phyloP scores from a whole-genome alignment of 179 eudicot species.

The Vitellaria paradoxa region DNA sequence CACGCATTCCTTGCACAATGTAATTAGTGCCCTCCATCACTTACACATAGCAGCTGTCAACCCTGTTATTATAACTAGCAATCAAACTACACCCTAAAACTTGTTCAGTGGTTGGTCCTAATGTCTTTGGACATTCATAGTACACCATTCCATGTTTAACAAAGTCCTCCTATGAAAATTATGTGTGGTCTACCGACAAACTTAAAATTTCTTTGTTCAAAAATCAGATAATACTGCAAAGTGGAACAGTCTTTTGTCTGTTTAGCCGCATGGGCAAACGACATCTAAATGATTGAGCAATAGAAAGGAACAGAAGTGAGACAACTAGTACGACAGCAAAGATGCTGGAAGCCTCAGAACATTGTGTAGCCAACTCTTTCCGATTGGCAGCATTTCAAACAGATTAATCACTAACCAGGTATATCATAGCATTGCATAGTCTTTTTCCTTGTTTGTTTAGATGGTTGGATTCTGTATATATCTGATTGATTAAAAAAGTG shows the following conservation, averaged over 20 bases:
- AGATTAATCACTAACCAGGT: too few relatives aligned
- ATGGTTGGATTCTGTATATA: too few relatives aligned
- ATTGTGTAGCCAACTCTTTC: too few relatives aligned
- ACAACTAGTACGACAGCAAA: too few relatives aligned
- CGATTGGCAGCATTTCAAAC: too few relatives aligned
- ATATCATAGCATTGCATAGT: too few relatives aligned
- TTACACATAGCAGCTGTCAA: slow-evolving; percentile 49
- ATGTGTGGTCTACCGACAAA: neutral
- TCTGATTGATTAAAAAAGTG: too few relatives aligned
- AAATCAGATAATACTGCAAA: neutral
- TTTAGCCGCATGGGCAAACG: too few relatives aligned
- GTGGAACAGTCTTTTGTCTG: neutral
- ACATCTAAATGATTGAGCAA: too few relatives aligned
- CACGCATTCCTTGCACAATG: slow-evolving; percentile 79
- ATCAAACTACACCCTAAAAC: slow-evolving; percentile 38
- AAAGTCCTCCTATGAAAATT: too few relatives aligned
- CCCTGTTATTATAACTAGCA: slow-evolving; percentile 45
- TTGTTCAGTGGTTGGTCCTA: slow-evolving; percentile 22
- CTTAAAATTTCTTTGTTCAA: neutral
- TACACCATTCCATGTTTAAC: neutral
- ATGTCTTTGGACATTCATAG: slow-evolving; percentile 3
- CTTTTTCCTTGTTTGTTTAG: neutral
- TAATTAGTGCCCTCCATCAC: slow-evolving; percentile 46
- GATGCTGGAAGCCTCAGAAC: too few relatives aligned
- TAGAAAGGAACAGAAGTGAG: too few relatives aligned